Conservation (phyloP, 2,329 filamentous ascomycete genomes). For the Chaetomiaceae sp. region DNA sequence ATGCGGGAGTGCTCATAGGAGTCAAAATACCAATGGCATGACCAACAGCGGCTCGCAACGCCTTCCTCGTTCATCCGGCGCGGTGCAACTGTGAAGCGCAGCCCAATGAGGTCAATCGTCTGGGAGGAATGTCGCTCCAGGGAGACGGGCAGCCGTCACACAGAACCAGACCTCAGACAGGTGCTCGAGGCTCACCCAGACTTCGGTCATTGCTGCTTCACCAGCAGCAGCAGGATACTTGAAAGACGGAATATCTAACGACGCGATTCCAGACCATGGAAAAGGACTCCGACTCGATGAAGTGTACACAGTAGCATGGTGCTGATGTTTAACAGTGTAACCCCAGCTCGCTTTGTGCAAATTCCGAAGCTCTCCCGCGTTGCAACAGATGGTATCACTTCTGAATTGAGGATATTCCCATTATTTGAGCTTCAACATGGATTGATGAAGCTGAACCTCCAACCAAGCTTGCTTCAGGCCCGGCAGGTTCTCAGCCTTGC, state of each 20-base stretch:
- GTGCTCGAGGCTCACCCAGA: not conserved
- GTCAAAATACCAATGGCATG: slow-evolving; percentile 33
- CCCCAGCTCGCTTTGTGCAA: too few relatives aligned
- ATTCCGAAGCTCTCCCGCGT: too few relatives aligned
- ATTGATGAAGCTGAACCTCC: too few relatives aligned
- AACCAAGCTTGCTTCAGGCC: not conserved
- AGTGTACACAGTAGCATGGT: too few relatives aligned
- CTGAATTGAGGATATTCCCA: too few relatives aligned
- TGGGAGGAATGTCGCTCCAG: not conserved
- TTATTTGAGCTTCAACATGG: too few relatives aligned
- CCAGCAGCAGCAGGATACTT: not conserved
- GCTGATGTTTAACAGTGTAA: too few relatives aligned
- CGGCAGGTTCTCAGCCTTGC: slow-evolving; percentile 5
- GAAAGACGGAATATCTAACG: not conserved
- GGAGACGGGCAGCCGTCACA: not conserved
- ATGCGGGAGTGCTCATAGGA: slow-evolving; percentile 33
- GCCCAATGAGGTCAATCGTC: not conserved
- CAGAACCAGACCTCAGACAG: not conserved
- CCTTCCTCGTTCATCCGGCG: slow-evolving; percentile 14
- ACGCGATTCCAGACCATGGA: too few relatives aligned
- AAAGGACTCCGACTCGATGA: too few relatives aligned
- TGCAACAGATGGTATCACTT: too few relatives aligned
- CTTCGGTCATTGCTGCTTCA: not conserved
- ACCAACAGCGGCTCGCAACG: slow-evolving; percentile 21
- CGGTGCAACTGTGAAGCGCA: slow-evolving; percentile 15